phyloP scores from a whole-genome alignment of 352 stramenopile species.

The Phytopythium helicoides region DNA sequence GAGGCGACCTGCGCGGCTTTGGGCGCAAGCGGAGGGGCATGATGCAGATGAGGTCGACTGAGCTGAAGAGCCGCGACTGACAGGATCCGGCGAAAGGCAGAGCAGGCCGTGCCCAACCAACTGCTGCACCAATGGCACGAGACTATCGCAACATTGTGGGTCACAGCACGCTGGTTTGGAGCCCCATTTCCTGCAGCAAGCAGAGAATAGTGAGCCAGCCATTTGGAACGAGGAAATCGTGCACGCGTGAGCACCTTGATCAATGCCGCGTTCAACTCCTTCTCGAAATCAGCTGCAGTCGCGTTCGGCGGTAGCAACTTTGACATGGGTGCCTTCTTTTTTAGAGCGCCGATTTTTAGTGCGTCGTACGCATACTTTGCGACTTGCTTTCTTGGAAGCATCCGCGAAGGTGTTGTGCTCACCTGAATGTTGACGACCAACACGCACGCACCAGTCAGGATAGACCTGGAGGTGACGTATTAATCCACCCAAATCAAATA shows the following conservation, averaged over 20 bases:
- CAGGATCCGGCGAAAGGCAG: no score
- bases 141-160: not conserved
- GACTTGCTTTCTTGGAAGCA: slow-evolving; percentile 34
- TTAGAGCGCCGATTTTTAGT: slow-evolving; percentile 33
- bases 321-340: slow-evolving; percentile 65
- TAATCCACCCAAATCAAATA: no score
- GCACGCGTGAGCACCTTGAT: slow-evolving; percentile 22
- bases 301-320: slow-evolving; percentile 38
- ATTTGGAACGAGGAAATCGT: not conserved
- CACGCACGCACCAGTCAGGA: not conserved
- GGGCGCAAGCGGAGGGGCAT: no score
- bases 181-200: slow-evolving; percentile 1
- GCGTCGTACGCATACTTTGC: slow-evolving; percentile 54
- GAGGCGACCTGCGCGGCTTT: no score
- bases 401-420: slow-evolving; percentile 30
- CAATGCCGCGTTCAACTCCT: slow-evolving; percentile 65
- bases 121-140: no score
- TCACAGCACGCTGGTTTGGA: not conserved
- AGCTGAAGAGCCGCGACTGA: no score
- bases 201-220: not conserved
- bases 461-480: no score
- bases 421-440: slow-evolving; percentile 9
- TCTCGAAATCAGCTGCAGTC: slow-evolving; percentile 58
- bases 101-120: no score
- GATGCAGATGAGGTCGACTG: no score